Evolutionary conservation across 345 rosid species (phyloP), one percentile per base, ranked within the genome.

Genomic region (Durio zibethinus): DNA sequence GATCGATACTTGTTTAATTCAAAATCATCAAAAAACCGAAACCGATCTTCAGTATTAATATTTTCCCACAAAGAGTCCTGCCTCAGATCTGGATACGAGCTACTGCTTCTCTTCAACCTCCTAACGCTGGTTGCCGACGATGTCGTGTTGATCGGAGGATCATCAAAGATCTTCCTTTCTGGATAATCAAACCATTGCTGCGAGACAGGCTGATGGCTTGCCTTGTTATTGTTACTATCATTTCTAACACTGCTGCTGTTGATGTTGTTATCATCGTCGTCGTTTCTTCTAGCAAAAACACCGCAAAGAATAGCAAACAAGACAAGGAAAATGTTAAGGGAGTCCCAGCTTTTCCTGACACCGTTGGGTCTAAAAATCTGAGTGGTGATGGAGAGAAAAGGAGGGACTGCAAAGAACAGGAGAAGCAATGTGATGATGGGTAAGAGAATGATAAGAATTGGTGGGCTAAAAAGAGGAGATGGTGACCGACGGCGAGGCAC

Each of bases 41-140:
- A 89, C 79, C 80, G 86, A 2, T 86, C 89, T 1, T 87, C 90
- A 66, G 80, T 91, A 2, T 81, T 84, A n/a, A n/a, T n/a, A 3
- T 82, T 86, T 71, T 81, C 87, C 82, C 82, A 83, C 40, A 78
- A 64, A 10, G 80, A 80, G 0, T 88, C 93, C 29, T 88, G 80
- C 59, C 88, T 82, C 69, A 92, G 86, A 88, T 94, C 97, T 65
- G 97, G 97, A 76, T 90, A 91, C 25, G 97, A 92, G 80, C 85
- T 90, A 38, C 94, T 86, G 78, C 81, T 92, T 82, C 94, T 89
- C 88, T 84, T 88, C 79, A 94, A 82, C 80, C 88, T 56, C 68
- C 77, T n/a, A 25, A 33, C 20, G 21, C 87, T 81, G 65, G 84
- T 74, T 1, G 42, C 86, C 60, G 83, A 80, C 42, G 53, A 12